These are phyloP conservation scores for Vitis cinerea DNA, from an alignment of 164 flowering plant species.

Conservation along the genomic window DNA sequence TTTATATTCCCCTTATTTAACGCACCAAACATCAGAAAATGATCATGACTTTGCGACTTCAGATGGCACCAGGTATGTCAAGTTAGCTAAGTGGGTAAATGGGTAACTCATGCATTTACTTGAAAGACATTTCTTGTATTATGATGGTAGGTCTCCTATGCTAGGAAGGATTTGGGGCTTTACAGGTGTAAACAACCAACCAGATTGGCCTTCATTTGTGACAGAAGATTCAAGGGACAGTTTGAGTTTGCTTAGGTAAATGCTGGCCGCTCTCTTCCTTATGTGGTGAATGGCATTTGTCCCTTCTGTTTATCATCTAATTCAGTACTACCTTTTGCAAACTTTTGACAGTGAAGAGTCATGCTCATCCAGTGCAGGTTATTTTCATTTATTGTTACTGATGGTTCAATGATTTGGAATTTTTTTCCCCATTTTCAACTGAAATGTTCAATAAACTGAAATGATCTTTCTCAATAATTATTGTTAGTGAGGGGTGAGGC, in stretches of 20 bases:
- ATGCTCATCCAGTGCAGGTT: conserved; percentile 75
- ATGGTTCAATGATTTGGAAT: not conserved
- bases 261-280: conserved; percentile 1
- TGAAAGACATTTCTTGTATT: not conserved
- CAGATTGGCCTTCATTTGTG: conserved; percentile 28
- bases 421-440: not conserved
- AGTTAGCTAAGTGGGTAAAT: conserved; percentile 5
- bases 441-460: not conserved
- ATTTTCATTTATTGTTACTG: not conserved
- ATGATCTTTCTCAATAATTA: conserved; percentile 7
- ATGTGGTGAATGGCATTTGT: not conserved
- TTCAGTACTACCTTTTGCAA: conserved; percentile 1
- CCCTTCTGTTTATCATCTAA: not conserved
- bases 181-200: conserved; percentile 17
- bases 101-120: not conserved
- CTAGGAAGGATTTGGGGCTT: conserved; percentile 22
- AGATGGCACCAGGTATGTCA: conserved; percentile 35
- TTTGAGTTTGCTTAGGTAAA: conserved; percentile 51
- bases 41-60: conserved; percentile 20
- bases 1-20: conserved; percentile 19
- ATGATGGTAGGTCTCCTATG: conserved; percentile 29
- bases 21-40: conserved; percentile 25
- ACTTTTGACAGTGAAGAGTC: conserved; percentile 67
- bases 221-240: conserved; percentile 43
- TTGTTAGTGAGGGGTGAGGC: conserved; percentile 43